Evolutionary conservation across 164 flowering plant genomes (phyloP).

Genomic region (Santalum album): DNA sequence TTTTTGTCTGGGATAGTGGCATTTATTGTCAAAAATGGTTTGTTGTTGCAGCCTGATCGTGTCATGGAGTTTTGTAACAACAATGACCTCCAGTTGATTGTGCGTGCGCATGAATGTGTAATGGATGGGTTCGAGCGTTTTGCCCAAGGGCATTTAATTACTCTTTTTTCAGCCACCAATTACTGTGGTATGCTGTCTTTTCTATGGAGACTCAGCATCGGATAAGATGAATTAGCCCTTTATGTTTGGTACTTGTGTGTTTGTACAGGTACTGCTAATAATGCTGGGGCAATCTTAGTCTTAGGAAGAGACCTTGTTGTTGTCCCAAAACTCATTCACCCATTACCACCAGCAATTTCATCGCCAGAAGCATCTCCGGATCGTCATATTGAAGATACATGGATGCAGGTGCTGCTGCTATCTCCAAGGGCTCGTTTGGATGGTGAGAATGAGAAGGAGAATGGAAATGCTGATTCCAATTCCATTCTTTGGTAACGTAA

Average conservation of each 20-base stretch:
- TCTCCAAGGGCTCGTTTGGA: no score
- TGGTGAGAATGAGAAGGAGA: no score
- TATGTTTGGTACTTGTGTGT: no score
- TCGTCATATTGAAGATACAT: slow-evolving; percentile 88
- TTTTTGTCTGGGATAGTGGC: no score
- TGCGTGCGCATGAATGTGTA: slow-evolving; percentile 97
- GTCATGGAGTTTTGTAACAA: slow-evolving; percentile 98
- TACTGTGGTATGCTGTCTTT: slow-evolving; percentile 82
- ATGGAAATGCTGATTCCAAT: no score
- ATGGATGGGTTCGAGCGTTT: slow-evolving; percentile 99
- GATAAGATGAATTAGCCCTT: no score
- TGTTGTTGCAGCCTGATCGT: slow-evolving; percentile 82
- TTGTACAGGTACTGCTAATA: slow-evolving; percentile 87
- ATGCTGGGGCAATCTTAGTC: slow-evolving; percentile 99
- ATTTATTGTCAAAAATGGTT: slow-evolving; percentile 4
- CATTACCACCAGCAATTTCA: slow-evolving; percentile 87
- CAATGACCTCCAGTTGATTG: slow-evolving; percentile 97
- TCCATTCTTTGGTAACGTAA: no score
- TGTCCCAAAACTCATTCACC: slow-evolving; percentile 98
- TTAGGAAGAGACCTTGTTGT: slow-evolving; percentile 98
- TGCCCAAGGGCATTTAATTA: slow-evolving; percentile 97
- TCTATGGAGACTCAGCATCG: no score
- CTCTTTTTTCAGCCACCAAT: slow-evolving; percentile 98
- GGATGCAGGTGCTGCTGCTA: slow-evolving; percentile 85
- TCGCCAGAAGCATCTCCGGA: slow-evolving; percentile 96